phyloP scores from a whole-genome alignment of 177 flowering plant species.

The Vitis hybrid region DNA sequence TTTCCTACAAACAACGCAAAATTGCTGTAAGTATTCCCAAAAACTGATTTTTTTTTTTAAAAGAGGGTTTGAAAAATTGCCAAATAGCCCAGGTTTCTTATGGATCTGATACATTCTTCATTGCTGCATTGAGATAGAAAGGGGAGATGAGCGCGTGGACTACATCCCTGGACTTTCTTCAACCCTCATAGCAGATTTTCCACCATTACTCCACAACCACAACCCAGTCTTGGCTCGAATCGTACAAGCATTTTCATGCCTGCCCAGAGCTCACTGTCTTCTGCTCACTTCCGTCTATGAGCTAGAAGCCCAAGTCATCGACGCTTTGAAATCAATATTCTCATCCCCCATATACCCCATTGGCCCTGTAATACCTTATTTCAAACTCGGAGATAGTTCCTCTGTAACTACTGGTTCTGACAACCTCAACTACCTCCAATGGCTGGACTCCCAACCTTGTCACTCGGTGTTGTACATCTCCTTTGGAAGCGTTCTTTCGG shows the following conservation, averaged over 20 bases:
- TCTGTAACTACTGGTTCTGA: background rate
- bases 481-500: conserved; percentile 54
- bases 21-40: too few species aligned
- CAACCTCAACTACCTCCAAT: conserved; percentile 22
- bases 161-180: conserved; percentile 10
- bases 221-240: background rate
- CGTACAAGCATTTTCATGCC: background rate
- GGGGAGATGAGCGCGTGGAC: too few species aligned
- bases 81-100: too few species aligned
- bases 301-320: conserved; percentile 27
- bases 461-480: conserved; percentile 56
- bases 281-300: conserved; percentile 26
- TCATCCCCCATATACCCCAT: conserved; percentile 33
- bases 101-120: too few species aligned
- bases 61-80: too few species aligned
- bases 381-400: conserved; percentile 18
- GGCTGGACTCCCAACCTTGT: conserved; percentile 41
- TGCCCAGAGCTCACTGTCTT: conserved; percentile 19
- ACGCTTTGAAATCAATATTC: conserved; percentile 12
- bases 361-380: conserved; percentile 61
- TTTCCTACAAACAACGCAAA: too few species aligned
- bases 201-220: conserved; percentile 3
- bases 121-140: too few species aligned
- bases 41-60: too few species aligned
- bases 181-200: conserved; percentile 12